Conservation (phyloP, 352 stramenopile genomes). For the Pythium pectinolyticum region DNA sequence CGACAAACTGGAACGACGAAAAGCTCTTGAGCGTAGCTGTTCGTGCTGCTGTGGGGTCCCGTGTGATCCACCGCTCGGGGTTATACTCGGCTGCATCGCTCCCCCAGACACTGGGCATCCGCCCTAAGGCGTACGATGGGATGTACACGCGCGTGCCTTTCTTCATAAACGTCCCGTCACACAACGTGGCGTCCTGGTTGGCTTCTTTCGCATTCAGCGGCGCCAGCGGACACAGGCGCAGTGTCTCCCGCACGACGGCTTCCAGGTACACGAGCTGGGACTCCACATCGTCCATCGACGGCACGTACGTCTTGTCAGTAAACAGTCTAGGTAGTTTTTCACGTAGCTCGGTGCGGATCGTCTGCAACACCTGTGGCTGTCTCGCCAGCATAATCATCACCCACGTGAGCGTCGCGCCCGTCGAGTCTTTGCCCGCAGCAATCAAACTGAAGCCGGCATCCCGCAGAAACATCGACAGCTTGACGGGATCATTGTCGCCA, state of each 20-base stretch:
- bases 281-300: slow-evolving; percentile 45
- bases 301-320: slow-evolving; percentile 14
- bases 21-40: background rate
- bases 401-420: slow-evolving; percentile 59
- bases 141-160: slow-evolving; percentile 54
- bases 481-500: slow-evolving; percentile 17
- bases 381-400: slow-evolving; percentile 75
- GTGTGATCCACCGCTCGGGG: slow-evolving; percentile 61
- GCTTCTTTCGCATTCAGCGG: slow-evolving; percentile 52
- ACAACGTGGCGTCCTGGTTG: slow-evolving; percentile 49
- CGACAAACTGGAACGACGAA: slow-evolving; percentile 42
- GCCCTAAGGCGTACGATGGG: slow-evolving; percentile 53
- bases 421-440: slow-evolving; percentile 72
- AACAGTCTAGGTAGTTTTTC: slow-evolving; percentile 40
- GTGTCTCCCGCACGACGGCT: slow-evolving; percentile 59
- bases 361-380: slow-evolving; percentile 41
- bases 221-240: slow-evolving; percentile 63
- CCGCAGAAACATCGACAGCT: slow-evolving; percentile 41
- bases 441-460: slow-evolving; percentile 79
- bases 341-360: slow-evolving; percentile 54
- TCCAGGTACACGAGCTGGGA: slow-evolving; percentile 58
- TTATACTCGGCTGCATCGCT: slow-evolving; percentile 56
- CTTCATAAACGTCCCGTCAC: slow-evolving; percentile 61
- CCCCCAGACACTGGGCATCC: slow-evolving; percentile 54
- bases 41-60: slow-evolving; percentile 26